Base-by-base conservation (phyloP, 2,329 filamentous ascomycete genomes). In the Rutstroemia sp. region DNA sequence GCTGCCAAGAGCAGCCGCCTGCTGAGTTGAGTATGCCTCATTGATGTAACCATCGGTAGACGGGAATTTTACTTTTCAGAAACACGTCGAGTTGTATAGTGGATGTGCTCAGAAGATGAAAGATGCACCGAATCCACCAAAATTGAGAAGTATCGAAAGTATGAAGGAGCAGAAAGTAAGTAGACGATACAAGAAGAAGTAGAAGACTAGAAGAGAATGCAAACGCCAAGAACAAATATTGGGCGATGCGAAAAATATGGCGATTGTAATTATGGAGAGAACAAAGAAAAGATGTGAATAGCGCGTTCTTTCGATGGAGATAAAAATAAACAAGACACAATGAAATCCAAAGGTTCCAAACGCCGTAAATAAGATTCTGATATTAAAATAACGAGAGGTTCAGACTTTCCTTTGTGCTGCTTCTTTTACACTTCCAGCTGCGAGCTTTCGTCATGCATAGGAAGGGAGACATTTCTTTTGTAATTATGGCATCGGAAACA, bases 141-240 rank as follows among this genome's bases (percentile, higher is more conserved):
- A 58, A 58, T 52, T 9, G n/a, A 47, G 38, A 53, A 16, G 19
- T 10, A 38, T 44, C 39, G 27, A 56, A 34, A 23, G 48, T 39
- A 39, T 45, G 59, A 62, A 66, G 63, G 64, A 42, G 7, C 54
- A 54, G 49, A 55, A 62, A 61, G 55, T 52, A 39, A 41, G 14
- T 19, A 48, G 54, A 56, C 44, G 30, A 51, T 38, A 50, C 55
- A 57, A 65, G 48, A 61, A 67, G 64, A 62, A 59, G 65, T 58
- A 65, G 63, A 50, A 50, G 38, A 34, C 21, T 7, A 37, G 10
- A 9, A 42, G n/a, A 42, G 30, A 34, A 12, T 34, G 30, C 30
- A 34, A 34, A 34, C 10, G 30, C 30, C 30, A 34, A 34, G 30
- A 34, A 34, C 30, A 34, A 12, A 34, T 34, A 34, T 34, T 34